A percentile compares a stretch with the other conserved stretches of the same genome.
Conservation (phyloP, 495 filamentous ascomycete genomes). For the Hyaloscypha bicolor region DNA sequence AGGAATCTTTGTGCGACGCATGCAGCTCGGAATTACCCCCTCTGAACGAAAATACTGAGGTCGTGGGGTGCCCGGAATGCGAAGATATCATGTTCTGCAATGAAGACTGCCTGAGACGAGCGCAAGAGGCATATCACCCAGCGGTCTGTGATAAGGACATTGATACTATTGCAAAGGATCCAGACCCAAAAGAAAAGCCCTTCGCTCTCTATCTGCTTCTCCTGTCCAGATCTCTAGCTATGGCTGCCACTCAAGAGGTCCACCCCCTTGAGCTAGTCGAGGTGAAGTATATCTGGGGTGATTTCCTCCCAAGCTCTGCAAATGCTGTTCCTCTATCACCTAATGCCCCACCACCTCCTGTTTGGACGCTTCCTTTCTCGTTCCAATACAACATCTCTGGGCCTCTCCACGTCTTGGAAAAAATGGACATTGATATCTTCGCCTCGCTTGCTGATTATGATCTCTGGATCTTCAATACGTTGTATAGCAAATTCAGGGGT, state of each 20-base stretch:
- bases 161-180: slow-evolving; percentile 79
- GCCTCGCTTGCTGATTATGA: slow-evolving; percentile 65
- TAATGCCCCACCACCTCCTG: slow-evolving; percentile 53
- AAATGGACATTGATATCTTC: slow-evolving; percentile 90
- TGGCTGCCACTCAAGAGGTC: slow-evolving; percentile 77
- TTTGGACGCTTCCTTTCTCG: slow-evolving; percentile 81
- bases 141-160: slow-evolving; percentile 84
- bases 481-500: slow-evolving; percentile 91
- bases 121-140: slow-evolving; percentile 78
- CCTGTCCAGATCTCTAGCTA: slow-evolving; percentile 76
- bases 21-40: slow-evolving; percentile 76
- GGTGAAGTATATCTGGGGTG: slow-evolving; percentile 96
- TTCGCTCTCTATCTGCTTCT: slow-evolving; percentile 81
- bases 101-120: slow-evolving; percentile 66
- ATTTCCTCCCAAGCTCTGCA: slow-evolving; percentile 48
- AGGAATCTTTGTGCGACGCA: slow-evolving; percentile 81
- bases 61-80: slow-evolving; percentile 72
- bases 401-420: slow-evolving; percentile 83
- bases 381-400: slow-evolving; percentile 83
- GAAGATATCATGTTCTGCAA: slow-evolving; percentile 87
- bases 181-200: slow-evolving; percentile 68
- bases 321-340: slow-evolving; percentile 53
- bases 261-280: slow-evolving; percentile 85
- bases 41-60: slow-evolving; percentile 44
- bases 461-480: slow-evolving; percentile 91